Evolutionary conservation across 768 basidiomycete genomes (phyloP).

Genomic region (Chalciporus chontae): DNA sequence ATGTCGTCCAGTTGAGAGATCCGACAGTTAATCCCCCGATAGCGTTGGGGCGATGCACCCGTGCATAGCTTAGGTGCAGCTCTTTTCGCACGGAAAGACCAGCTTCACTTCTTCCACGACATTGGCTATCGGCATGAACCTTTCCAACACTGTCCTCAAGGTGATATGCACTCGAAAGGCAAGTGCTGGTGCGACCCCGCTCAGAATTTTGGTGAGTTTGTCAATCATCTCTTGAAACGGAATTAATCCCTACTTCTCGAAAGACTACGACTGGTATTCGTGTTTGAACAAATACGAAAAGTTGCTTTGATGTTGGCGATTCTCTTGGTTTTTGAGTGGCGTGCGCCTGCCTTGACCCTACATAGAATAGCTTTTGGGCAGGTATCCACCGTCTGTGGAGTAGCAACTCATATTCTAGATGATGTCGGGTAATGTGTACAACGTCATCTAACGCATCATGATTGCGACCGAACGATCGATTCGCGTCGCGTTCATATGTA

Average conservation of each 20-base stretch:
- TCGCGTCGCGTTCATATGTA: not conserved
- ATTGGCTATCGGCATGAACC: constrained; percentile 83
- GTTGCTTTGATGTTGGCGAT: constrained; percentile 40
- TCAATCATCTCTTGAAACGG: not conserved
- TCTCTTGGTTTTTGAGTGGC: not conserved
- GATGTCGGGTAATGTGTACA: not conserved
- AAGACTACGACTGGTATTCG: constrained; percentile 86
- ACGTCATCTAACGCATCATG: not conserved
- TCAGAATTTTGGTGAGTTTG: constrained; percentile 61
- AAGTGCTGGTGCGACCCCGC: constrained; percentile 71
- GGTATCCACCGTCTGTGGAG: not conserved
- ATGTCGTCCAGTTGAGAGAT: not conserved
- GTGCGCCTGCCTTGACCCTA: constrained; percentile 1
- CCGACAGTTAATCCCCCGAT: not conserved
- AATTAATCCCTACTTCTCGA: constrained; percentile 4
- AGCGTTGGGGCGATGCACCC: constrained; percentile 86
- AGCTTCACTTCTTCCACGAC: constrained; percentile 80
- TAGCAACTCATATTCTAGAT: not conserved
- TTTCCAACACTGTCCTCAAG: constrained; percentile 73
- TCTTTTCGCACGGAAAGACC: constrained; percentile 67
- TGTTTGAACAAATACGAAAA: constrained; percentile 76
- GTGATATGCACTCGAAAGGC: constrained; percentile 51
- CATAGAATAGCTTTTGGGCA: not conserved
- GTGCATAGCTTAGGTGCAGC: constrained; percentile 83
- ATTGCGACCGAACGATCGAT: not conserved